Conservation (phyloP, 768 basidiomycete genomes). For the Floccularia luteovirens region DNA sequence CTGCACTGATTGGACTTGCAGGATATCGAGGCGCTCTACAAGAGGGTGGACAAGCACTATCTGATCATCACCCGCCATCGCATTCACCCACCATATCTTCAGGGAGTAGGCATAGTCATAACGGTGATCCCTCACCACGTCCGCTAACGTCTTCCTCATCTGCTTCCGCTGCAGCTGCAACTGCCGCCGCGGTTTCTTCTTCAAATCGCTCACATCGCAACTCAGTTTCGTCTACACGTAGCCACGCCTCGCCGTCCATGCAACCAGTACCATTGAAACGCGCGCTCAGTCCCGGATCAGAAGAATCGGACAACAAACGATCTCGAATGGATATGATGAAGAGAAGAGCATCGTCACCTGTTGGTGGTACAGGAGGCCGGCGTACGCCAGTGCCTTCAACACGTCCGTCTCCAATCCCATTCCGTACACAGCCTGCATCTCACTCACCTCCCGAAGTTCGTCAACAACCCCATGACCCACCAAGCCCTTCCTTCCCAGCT, state of each 20-base stretch:
- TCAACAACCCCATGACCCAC: conserved; percentile 39
- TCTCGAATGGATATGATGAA: conserved; percentile 48
- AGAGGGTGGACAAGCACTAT: too few species aligned
- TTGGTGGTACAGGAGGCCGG: conserved; percentile 37
- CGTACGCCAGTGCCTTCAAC: conserved; percentile 53
- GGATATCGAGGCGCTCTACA: conserved; percentile 27
- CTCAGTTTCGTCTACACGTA: conserved; percentile 59
- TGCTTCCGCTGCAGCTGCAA: too few species aligned
- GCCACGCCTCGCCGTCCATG: conserved; percentile 55
- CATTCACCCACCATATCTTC: conserved; percentile 56
- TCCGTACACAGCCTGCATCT: conserved; percentile 62
- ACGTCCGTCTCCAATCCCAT: conserved; percentile 64
- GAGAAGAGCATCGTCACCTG: conserved; percentile 44
- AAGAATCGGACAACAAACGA: conserved; percentile 56
- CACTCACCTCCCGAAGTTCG: conserved; percentile 60
- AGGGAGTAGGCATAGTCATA: conserved; percentile 47
- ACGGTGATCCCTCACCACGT: conserved; percentile 39
- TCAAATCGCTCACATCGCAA: conserved; percentile 52
- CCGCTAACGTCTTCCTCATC: too few species aligned
- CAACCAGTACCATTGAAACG: conserved; percentile 49
- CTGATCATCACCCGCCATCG: conserved; percentile 23
- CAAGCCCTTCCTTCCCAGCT: conserved; percentile 49
- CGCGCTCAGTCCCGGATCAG: conserved; percentile 58
- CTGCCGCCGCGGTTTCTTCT: too few species aligned
- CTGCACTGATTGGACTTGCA: conserved; percentile 72